phyloP scores from a whole-genome alignment of 495 filamentous ascomycete genomes.

The Penicillium subrubescens region DNA sequence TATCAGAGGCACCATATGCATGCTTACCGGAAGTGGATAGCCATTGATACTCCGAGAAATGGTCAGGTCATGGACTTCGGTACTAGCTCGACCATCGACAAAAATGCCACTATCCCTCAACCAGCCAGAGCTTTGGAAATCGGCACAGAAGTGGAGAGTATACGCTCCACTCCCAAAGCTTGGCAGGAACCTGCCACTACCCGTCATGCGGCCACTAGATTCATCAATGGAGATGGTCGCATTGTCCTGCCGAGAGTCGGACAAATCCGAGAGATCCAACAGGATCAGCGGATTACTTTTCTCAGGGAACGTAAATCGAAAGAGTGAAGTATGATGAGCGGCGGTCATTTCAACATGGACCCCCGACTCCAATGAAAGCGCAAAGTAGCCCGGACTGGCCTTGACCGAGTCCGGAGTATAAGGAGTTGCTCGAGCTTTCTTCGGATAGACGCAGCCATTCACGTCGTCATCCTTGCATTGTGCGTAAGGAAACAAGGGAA shows the following conservation, averaged over 20 bases:
- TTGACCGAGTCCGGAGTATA: slow-evolving; percentile 58
- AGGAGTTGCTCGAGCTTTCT: slow-evolving; percentile 48
- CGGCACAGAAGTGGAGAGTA: slow-evolving; percentile 69
- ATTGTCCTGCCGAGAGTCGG: slow-evolving; percentile 65
- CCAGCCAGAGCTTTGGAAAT: slow-evolving; percentile 56
- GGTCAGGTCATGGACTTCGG: slow-evolving; percentile 55
- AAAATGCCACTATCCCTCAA: slow-evolving; percentile 47
- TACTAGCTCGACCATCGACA: slow-evolving; percentile 44
- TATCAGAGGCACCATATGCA: slow-evolving; percentile 1
- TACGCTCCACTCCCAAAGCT: slow-evolving; percentile 67
- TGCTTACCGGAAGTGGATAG: slow-evolving; percentile 61
- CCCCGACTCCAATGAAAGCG: slow-evolving; percentile 59
- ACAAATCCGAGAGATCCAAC: slow-evolving; percentile 70
- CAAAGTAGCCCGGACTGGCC: slow-evolving; percentile 71
- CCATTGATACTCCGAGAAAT: slow-evolving; percentile 71
- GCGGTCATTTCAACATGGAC: slow-evolving; percentile 65
- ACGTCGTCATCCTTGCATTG: slow-evolving; percentile 64
- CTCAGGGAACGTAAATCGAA: slow-evolving; percentile 63
- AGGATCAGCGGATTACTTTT: slow-evolving; percentile 59
- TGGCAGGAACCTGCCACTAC: slow-evolving; percentile 65
- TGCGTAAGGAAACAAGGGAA: slow-evolving; percentile 70
- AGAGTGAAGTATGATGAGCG: slow-evolving; percentile 63
- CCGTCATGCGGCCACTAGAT: slow-evolving; percentile 66
- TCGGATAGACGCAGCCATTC: slow-evolving; percentile 66
- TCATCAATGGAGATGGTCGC: slow-evolving; percentile 61